phyloP scores from a whole-genome alignment of 768 basidiomycete genomes.

The Lactifluus volemus region DNA sequence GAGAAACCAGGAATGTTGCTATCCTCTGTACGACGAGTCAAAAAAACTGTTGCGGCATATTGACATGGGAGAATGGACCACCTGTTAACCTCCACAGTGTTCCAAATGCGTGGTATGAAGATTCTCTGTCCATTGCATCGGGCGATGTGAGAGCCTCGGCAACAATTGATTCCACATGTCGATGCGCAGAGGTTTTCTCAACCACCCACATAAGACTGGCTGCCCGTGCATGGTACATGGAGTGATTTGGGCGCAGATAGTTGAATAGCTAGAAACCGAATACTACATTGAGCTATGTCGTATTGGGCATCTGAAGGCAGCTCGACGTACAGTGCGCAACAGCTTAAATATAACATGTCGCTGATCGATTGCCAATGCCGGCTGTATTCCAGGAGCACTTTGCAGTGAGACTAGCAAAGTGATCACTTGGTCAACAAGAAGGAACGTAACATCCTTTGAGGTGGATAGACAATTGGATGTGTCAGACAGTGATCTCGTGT shows the following conservation, averaged over 20 bases:
- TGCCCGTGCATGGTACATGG: constrained; percentile 73
- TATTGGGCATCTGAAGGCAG: neutral
- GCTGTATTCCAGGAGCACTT: constrained; percentile 10
- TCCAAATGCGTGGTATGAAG: constrained; percentile 82
- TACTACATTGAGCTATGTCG: neutral
- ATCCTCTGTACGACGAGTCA: constrained; percentile 51
- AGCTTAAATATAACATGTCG: constrained; percentile 49
- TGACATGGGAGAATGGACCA: constrained; percentile 26
- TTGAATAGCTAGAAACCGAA: constrained; percentile 44
- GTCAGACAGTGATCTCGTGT: neutral
- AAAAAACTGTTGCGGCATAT: neutral
- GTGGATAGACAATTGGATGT: neutral
- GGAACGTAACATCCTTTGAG: constrained; percentile 16
- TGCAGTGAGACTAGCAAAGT: constrained; percentile 13
- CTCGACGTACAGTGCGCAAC: constrained; percentile 38
- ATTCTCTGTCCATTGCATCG: constrained; percentile 37
- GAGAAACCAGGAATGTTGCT: constrained; percentile 68
- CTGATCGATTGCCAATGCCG: constrained; percentile 37
- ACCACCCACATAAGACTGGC: constrained; percentile 79
- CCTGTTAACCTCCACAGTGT: constrained; percentile 87
- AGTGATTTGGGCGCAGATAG: constrained; percentile 59
- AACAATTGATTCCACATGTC: constrained; percentile 73
- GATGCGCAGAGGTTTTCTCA: constrained; percentile 42
- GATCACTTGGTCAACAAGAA: constrained; percentile 18
- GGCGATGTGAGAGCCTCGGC: constrained; percentile 59